A percentile compares a stretch with the other conserved stretches of the same genome.
Conservation (phyloP, 1,284 basidiomycete genomes). For the Sanguinoderma infundibulare region DNA sequence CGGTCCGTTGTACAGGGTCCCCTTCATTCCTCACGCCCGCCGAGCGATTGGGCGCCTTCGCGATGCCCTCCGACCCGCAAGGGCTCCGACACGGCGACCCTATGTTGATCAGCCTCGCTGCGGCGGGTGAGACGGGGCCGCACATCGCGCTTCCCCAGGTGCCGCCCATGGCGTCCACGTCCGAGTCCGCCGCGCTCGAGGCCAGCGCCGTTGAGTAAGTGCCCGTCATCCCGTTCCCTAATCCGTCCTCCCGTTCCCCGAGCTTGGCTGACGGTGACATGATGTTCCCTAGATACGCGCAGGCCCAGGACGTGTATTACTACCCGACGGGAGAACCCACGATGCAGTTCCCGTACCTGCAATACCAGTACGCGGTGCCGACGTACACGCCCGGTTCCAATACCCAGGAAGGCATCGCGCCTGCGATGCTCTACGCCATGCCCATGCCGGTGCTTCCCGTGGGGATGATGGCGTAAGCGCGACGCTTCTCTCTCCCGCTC, state of each 20-base stretch:
- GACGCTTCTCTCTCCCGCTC: neutral
- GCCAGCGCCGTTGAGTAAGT: constrained; percentile 18
- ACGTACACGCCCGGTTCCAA: constrained; percentile 4
- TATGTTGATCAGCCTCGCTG: constrained; percentile 18
- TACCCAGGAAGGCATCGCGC: constrained; percentile 12
- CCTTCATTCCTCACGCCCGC: constrained; percentile 22
- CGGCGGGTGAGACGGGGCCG: constrained; percentile 16
- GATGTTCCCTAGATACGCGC: constrained; percentile 13
- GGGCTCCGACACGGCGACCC: constrained; percentile 11
- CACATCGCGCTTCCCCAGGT: constrained; percentile 24
- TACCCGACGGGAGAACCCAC: constrained; percentile 8
- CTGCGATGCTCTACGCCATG: constrained; percentile 20
- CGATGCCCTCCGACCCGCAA: constrained; percentile 5
- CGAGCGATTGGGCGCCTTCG: constrained; percentile 13
- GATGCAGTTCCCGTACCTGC: constrained; percentile 22
- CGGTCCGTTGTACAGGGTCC: constrained; percentile 22
- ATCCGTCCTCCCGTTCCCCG: neutral
- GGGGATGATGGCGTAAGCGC: constrained; percentile 16
- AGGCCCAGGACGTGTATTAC: constrained; percentile 18
- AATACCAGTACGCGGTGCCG: constrained; percentile 19
- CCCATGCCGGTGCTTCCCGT: constrained; percentile 16
- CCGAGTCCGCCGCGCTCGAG: constrained; percentile 10
- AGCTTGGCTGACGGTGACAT: constrained; percentile 1
- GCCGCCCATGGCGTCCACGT: constrained; percentile 18
- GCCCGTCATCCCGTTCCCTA: neutral